Conservation (phyloP, 2,329 filamentous ascomycete genomes). For the Penicillium sp. region DNA sequence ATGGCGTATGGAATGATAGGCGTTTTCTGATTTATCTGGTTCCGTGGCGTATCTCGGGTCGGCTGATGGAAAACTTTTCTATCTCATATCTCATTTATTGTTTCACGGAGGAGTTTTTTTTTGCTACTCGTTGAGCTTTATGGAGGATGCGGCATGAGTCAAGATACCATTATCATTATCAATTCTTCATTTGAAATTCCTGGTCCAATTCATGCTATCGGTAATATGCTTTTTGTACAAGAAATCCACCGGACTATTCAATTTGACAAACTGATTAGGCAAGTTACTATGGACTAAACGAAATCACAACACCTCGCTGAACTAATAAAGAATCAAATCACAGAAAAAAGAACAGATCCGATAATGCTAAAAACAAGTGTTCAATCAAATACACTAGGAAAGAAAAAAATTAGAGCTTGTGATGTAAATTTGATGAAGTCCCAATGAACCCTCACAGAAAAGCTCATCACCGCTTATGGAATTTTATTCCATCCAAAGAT, state of each 20-base stretch:
- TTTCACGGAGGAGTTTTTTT: not conserved
- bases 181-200: not conserved
- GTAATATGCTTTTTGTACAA: not conserved
- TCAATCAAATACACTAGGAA: not conserved
- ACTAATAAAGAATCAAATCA: slow-evolving; percentile 1
- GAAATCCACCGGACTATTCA: not conserved
- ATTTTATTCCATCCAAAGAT: not conserved
- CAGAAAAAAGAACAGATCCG: slow-evolving; percentile 2
- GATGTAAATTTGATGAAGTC: not conserved
- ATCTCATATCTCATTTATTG: not conserved
- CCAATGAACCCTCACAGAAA: not conserved
- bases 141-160: not conserved
- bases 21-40: not conserved
- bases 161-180: not conserved
- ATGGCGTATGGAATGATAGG: slow-evolving; percentile 2
- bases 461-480: not conserved
- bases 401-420: not conserved
- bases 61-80: not conserved
- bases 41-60: not conserved
- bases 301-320: slow-evolving; percentile 7
- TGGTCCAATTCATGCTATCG: not conserved
- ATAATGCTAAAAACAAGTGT: slow-evolving; percentile 1
- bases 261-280: not conserved
- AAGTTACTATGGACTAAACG: not conserved
- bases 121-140: not conserved